phyloP scores from a whole-genome alignment of 768 basidiomycete species.

The Lactifluus pinguis region DNA sequence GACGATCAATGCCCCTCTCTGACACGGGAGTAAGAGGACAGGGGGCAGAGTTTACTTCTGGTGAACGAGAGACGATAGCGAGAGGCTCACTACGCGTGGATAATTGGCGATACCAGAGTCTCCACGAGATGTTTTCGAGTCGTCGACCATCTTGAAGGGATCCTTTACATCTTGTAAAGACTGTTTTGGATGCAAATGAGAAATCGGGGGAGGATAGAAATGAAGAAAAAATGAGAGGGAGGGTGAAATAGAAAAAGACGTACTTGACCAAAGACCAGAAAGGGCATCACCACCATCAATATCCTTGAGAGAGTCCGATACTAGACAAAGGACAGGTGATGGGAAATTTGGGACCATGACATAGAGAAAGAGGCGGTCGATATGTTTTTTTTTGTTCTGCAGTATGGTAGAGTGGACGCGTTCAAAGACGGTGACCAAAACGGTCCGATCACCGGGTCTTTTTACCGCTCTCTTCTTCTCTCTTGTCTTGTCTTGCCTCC shows the following conservation, averaged over 20 bases:
- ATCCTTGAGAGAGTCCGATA: conserved; percentile 55
- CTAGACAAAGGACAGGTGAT: conserved; percentile 57
- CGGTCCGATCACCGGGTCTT: neutral
- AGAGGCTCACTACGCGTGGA: conserved; percentile 28
- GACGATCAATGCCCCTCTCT: conserved; percentile 1
- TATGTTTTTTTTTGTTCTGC: too few relatives aligned
- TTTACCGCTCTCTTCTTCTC: too few relatives aligned
- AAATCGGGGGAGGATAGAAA: neutral
- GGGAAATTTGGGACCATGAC: conserved; percentile 46
- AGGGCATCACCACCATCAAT: conserved; percentile 63
- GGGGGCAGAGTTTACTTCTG: neutral
- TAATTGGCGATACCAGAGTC: conserved; percentile 69
- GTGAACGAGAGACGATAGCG: conserved; percentile 24
- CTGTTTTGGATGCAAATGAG: conserved; percentile 28
- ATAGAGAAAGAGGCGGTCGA: neutral
- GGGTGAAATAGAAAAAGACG: conserved; percentile 20
- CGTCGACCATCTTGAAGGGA: conserved; percentile 71
- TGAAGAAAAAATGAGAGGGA: conserved; percentile 2
- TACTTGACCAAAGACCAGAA: conserved; percentile 60
- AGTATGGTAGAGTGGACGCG: too few relatives aligned
- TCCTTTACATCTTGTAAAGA: conserved; percentile 79
- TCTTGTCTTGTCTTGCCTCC: too few relatives aligned
- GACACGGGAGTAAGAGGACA: conserved; percentile 18
- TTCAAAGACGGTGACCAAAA: too few relatives aligned
- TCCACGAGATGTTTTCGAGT: conserved; percentile 84